phyloP scores from a whole-genome alignment of 1,284 basidiomycete genomes.

The Cryptococcus sp. region DNA sequence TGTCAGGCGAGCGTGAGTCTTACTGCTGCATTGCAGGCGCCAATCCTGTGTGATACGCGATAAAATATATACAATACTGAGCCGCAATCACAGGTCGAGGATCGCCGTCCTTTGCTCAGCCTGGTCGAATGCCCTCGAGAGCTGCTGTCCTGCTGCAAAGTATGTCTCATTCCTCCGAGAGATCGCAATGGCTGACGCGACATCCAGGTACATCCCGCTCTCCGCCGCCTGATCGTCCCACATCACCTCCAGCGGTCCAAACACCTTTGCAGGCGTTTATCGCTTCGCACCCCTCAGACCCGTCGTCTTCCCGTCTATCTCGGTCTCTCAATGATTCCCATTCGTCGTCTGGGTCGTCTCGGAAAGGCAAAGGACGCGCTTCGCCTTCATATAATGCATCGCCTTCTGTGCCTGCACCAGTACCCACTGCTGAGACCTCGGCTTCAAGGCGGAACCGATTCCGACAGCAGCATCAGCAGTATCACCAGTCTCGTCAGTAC shows the following conservation, averaged over 20 bases:
- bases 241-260: constrained; percentile 2
- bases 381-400: not conserved
- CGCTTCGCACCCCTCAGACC: constrained; percentile 7
- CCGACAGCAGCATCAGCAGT: not conserved
- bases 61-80: no score
- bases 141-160: constrained; percentile 31
- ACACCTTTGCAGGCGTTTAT: constrained; percentile 9
- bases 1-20: constrained; percentile 16
- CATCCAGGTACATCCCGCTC: constrained; percentile 20
- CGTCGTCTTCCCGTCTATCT: constrained; percentile 12
- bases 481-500: not conserved
- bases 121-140: constrained; percentile 22
- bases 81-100: constrained; percentile 3
- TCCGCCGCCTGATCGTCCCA: constrained; percentile 8
- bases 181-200: not conserved
- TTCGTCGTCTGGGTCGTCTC: constrained; percentile 19
- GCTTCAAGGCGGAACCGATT: constrained; percentile 5
- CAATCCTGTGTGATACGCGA: no score
- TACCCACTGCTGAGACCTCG: not conserved
- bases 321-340: not conserved
- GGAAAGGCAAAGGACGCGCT: constrained; percentile 41
- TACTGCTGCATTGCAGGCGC: not conserved
- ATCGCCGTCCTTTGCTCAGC: constrained; percentile 9
- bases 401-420: no score
- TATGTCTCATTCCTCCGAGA: no score